These are phyloP conservation scores for Cyclotella atomus DNA, from an alignment of 108 stramenopile genomes.

Conservation along the genomic window DNA sequence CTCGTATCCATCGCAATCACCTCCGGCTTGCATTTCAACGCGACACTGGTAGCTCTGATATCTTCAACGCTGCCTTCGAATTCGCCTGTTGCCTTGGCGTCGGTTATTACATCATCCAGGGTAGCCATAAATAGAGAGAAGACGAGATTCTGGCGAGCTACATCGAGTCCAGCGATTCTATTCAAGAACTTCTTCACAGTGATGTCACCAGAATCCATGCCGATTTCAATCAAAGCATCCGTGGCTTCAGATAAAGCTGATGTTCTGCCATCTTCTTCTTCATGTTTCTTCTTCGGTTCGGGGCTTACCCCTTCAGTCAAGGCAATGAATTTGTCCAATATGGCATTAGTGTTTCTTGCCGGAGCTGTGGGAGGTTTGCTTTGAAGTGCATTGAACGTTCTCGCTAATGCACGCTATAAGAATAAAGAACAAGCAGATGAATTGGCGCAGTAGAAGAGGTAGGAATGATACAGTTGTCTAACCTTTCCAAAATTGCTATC, in stretches of 20 bases:
- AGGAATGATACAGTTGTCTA: no score
- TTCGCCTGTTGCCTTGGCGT: constrained; percentile 66
- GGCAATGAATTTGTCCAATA: constrained; percentile 47
- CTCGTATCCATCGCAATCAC: constrained; percentile 53
- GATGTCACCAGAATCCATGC: constrained; percentile 36
- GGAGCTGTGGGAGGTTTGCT: constrained; percentile 18
- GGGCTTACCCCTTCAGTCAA: not conserved
- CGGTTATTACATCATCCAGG: constrained; percentile 55
- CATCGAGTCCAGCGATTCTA: constrained; percentile 59
- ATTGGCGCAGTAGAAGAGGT: not conserved
- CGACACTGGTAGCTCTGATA: constrained; percentile 55
- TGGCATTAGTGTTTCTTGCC: constrained; percentile 35
- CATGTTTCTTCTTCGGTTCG: not conserved
- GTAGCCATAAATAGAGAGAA: constrained; percentile 65
- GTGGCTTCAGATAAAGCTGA: constrained; percentile 22
- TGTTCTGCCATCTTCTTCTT: constrained; percentile 16
- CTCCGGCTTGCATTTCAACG: constrained; percentile 29
- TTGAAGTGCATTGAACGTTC: constrained; percentile 29
- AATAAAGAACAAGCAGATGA: not conserved
- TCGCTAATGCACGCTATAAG: constrained; percentile 30
- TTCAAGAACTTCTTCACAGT: constrained; percentile 67
- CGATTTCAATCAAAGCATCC: constrained; percentile 43
- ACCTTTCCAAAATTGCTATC: constrained; percentile 51
- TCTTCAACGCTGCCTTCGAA: constrained; percentile 76
- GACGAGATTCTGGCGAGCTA: constrained; percentile 55